Evolutionary conservation across 371 early-diverging fungal species (phyloP).

Genomic region (Nosema muscidifuracis): DNA sequence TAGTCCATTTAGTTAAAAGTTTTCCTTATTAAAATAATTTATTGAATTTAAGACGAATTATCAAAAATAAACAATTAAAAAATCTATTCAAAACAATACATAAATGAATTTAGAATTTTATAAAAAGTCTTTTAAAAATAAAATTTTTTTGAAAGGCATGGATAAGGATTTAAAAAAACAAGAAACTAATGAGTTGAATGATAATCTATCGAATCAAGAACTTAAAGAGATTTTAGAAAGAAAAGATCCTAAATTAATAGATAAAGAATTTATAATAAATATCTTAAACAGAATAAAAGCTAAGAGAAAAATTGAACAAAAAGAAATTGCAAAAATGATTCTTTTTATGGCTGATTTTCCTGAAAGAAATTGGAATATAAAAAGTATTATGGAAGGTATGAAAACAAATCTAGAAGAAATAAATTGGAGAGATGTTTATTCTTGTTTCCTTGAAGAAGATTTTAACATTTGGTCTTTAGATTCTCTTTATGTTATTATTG

Average conservation of each 20-base stretch:
- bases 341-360: conserved; percentile 44
- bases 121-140: conserved; percentile 19
- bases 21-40: too few species aligned
- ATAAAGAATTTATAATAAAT: conserved; percentile 7
- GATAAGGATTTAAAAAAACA: background rate
- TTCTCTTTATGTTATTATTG: conserved; percentile 45
- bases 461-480: conserved; percentile 38
- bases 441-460: conserved; percentile 32
- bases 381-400: conserved; percentile 33
- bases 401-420: conserved; percentile 37
- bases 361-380: conserved; percentile 43
- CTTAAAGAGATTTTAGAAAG: conserved; percentile 29
- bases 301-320: conserved; percentile 17
- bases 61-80: too few species aligned
- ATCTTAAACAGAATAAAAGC: conserved; percentile 23
- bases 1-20: too few species aligned
- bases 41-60: too few species aligned
- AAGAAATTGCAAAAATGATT: conserved; percentile 51
- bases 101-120: too few species aligned
- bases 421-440: conserved; percentile 52
- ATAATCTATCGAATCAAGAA: background rate
- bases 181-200: conserved; percentile 11
- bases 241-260: conserved; percentile 13
- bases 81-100: too few species aligned
- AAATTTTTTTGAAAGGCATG: conserved; percentile 3